These are phyloP conservation scores for Maudiozyma humilis DNA, from an alignment of 1,139 yeast genomes.

Conservation along the genomic window DNA sequence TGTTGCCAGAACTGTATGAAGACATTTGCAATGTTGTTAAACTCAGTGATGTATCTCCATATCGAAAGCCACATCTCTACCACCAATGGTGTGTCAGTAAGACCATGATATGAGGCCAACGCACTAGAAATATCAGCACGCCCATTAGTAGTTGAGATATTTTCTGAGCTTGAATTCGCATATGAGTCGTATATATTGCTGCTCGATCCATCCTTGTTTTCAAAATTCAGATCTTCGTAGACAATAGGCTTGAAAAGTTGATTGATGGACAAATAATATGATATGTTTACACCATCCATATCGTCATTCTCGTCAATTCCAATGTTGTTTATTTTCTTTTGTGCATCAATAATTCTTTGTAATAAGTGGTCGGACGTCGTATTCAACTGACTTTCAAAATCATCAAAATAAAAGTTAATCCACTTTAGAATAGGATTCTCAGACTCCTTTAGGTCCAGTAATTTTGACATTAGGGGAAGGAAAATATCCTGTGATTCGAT, in stretches of 20 bases:
- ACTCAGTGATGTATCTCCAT: conserved; percentile 39
- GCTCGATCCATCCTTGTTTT: neutral
- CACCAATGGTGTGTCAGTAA: conserved; percentile 41
- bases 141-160: neutral
- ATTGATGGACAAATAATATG: conserved; percentile 22
- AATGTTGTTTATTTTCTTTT: conserved; percentile 30
- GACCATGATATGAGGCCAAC: conserved; percentile 11
- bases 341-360: conserved; percentile 33
- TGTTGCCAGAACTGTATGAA: conserved; percentile 42
- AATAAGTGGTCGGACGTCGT: conserved; percentile 30
- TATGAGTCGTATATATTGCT: conserved; percentile 3
- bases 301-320: conserved; percentile 22
- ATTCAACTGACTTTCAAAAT: conserved; percentile 34
- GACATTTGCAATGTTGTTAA: conserved; percentile 28
- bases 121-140: neutral
- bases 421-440: conserved; percentile 62
- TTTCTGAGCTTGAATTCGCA: conserved; percentile 4
- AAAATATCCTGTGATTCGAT: conserved; percentile 39
- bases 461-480: conserved; percentile 47
- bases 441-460: conserved; percentile 41
- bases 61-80: conserved; percentile 49
- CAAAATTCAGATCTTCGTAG: neutral
- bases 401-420: conserved; percentile 42
- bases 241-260: conserved; percentile 15
- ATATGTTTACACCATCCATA: conserved; percentile 23